Evolutionary conservation across 2,329 filamentous ascomycete genomes (phyloP), one percentile per base, ranked within the genome.

Genomic region (Scortechinia acanthostroma): DNA sequence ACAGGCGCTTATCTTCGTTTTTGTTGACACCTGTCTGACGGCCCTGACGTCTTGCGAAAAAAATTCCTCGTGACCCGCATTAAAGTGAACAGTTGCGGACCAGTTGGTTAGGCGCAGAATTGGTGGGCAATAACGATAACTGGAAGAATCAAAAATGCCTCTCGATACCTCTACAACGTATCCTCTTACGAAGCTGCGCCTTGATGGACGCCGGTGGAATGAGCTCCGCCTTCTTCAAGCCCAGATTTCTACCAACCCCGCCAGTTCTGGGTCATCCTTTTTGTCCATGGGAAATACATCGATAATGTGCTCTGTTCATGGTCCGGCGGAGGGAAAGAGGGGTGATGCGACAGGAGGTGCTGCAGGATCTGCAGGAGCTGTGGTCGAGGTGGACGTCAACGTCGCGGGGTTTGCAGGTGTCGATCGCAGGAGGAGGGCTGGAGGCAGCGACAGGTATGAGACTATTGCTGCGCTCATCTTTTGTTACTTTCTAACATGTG

Each of bases 221-320:
- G 35, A 40, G 17, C 35, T 13, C 10, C 35, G 35, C 6, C 10
- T 10, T 17, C 17, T 10, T 6, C 35, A 40, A 10, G 35, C 35
- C 10, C 35, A 40, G 17, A 40, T 40, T 10, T 40, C 35, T 6
- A 40, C 35, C 35, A 40, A 40, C 35, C 35, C 35, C 6, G 35
- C 35, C 35, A 40, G 35, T 17, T 40, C 35, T 10, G 35, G 35
- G 13, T 40, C 35, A 13, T 40, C 35, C 6, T 40, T 15, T 19
- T 17, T 40, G 20, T 10, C 10, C 35, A 40, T 40, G 35, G 35
- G 35, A 10, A 40, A 40, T 17, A 40, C 35, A 19, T 13, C 35
- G 35, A 40, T 40, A 10, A 40, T 40, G 35, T 40, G 35, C 35
- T 40, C 35, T 40, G 35, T 40, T 19, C 35, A 40, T 19, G 35